Percentiles rank a stretch among this genome's conserved stretches.
Evolutionary conservation across 2,329 filamentous ascomycete species (phyloP).

Genomic region (Hypoxylon sp.): DNA sequence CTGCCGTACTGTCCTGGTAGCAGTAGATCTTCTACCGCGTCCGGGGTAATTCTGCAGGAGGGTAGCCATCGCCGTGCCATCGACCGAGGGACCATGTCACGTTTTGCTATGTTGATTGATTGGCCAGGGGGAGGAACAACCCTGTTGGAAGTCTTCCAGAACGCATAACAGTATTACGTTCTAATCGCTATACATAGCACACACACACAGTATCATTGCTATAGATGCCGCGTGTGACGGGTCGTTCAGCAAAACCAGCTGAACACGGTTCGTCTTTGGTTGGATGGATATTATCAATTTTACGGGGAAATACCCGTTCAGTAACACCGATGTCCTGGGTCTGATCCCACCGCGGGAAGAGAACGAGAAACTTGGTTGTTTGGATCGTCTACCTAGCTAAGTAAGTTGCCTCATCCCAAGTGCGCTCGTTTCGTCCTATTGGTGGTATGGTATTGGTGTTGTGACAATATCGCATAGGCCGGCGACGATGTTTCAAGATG

Average conservation of each 20-base stretch:
- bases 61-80: conserved; percentile 28
- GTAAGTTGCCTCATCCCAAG: conserved; percentile 29
- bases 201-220: conserved; percentile 10
- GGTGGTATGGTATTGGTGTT: conserved; percentile 23
- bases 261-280: conserved; percentile 30
- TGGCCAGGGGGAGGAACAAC: conserved; percentile 7
- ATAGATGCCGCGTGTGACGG: conserved; percentile 30
- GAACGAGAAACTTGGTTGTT: conserved; percentile 20
- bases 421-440: conserved; percentile 24
- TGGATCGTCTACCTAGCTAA: conserved; percentile 28
- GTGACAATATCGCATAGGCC: conserved; percentile 20
- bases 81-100: conserved; percentile 23
- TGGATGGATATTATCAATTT: conserved; percentile 36
- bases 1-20: conserved; percentile 17
- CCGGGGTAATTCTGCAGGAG: conserved; percentile 38
- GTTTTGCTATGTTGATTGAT: conserved; percentile 26
- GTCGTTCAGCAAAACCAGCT: conserved; percentile 18
- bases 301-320: conserved; percentile 45
- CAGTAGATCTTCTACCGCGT: conserved; percentile 36
- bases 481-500: conserved; percentile 30
- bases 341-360: conserved; percentile 36
- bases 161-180: conserved; percentile 32
- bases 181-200: conserved; percentile 21
- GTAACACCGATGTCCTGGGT: conserved; percentile 45
- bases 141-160: conserved; percentile 36